Conservation (phyloP, 2,329 filamentous ascomycete genomes). For the Colletotrichum noveboracense region DNA sequence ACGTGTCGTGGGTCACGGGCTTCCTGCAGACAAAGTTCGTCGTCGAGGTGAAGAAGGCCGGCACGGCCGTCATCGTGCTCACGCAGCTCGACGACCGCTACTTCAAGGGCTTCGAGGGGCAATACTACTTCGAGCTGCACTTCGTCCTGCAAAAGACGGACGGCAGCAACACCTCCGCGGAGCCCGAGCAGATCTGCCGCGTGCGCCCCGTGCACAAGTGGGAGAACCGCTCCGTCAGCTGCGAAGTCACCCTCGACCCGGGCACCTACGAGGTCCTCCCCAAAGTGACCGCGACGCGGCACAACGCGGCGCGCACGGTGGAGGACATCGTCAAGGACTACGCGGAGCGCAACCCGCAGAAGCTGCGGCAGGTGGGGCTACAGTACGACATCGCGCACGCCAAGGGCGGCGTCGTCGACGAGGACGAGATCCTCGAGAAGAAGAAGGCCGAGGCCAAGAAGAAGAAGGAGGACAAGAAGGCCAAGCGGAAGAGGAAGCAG, state of each 20-base stretch:
- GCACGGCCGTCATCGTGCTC: slow-evolving; percentile 48
- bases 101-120: slow-evolving; percentile 48
- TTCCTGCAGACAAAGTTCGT: slow-evolving; percentile 50
- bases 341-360: slow-evolving; percentile 59
- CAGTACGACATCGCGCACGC: slow-evolving; percentile 67
- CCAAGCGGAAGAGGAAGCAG: slow-evolving; percentile 26
- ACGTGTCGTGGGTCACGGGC: slow-evolving; percentile 49
- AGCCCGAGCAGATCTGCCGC: slow-evolving; percentile 36
- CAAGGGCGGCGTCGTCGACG: slow-evolving; percentile 59
- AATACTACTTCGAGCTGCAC: slow-evolving; percentile 46
- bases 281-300: slow-evolving; percentile 64
- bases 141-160: slow-evolving; percentile 44
- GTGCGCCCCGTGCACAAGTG: slow-evolving; percentile 36
- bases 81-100: slow-evolving; percentile 52
- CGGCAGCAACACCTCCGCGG: neutral
- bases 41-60: slow-evolving; percentile 44
- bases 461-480: slow-evolving; percentile 30
- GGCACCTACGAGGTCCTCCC: slow-evolving; percentile 73
- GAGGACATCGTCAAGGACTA: slow-evolving; percentile 63
- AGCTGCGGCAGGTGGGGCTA: slow-evolving; percentile 64
- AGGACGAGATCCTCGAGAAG: slow-evolving; percentile 43
- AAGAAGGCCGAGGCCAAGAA: slow-evolving; percentile 29
- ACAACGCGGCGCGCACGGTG: slow-evolving; percentile 46
- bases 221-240: slow-evolving; percentile 69
- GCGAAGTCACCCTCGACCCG: slow-evolving; percentile 73